phyloP scores from a whole-genome alignment of 352 stramenopile species.

The Bremia lactucae region DNA sequence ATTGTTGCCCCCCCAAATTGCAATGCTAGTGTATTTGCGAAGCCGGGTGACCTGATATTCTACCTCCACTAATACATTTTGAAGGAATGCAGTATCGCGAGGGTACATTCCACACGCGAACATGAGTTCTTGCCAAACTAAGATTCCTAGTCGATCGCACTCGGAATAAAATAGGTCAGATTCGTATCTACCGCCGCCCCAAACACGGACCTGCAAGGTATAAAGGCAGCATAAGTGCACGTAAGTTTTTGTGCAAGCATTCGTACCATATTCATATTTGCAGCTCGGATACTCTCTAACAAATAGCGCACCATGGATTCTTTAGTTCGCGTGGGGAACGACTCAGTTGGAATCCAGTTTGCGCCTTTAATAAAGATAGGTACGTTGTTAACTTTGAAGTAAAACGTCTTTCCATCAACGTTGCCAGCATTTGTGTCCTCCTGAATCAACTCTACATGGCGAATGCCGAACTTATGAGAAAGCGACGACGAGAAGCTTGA shows the following conservation, averaged over 20 bases:
- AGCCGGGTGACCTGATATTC: conserved; percentile 50
- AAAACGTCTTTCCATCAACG: conserved; percentile 48
- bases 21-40: conserved; percentile 70
- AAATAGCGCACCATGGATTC: conserved; percentile 31
- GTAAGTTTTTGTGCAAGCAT: neutral
- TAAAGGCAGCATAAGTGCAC: neutral
- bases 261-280: conserved; percentile 81
- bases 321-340: conserved; percentile 52
- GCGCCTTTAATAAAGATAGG: conserved; percentile 64
- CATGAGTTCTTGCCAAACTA: conserved; percentile 88
- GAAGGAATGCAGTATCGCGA: conserved; percentile 49
- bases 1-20: conserved; percentile 87
- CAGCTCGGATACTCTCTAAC: conserved; percentile 37
- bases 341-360: conserved; percentile 75
- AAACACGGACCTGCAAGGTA: conserved; percentile 55
- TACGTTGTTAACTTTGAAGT: conserved; percentile 60
- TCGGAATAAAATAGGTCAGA: conserved; percentile 70
- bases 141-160: conserved; percentile 71
- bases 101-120: conserved; percentile 85
- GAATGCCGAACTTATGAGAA: conserved; percentile 45
- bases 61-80: conserved; percentile 48
- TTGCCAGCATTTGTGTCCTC: conserved; percentile 34
- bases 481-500: conserved; percentile 19
- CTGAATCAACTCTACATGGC: conserved; percentile 49
- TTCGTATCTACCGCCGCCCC: conserved; percentile 83